Conservation (phyloP, 2,329 filamentous ascomycete genomes). For the Plenodomus biglobosus region DNA sequence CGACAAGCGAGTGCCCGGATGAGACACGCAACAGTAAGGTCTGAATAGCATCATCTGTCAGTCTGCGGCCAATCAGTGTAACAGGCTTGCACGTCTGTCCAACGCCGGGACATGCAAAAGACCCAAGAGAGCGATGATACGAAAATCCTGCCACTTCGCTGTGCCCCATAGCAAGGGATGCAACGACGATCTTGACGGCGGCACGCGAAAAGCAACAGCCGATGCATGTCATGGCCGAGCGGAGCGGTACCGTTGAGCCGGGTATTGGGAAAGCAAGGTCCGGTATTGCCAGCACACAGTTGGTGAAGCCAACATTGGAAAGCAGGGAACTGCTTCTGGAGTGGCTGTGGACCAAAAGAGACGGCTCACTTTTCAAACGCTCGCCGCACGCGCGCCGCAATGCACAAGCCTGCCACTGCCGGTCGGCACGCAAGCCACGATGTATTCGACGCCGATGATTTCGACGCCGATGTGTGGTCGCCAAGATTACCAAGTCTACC, state of each 20-base stretch:
- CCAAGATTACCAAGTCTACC: neutral
- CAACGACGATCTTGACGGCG: constrained; percentile 19
- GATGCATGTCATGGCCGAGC: constrained; percentile 6
- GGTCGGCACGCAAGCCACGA: neutral
- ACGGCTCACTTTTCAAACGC: neutral
- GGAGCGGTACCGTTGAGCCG: constrained; percentile 16
- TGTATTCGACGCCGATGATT: neutral
- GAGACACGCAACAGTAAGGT: neutral
- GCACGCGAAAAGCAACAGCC: constrained; percentile 12
- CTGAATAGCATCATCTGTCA: constrained; percentile 19
- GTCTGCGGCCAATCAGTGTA: constrained; percentile 14
- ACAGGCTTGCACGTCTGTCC: constrained; percentile 6
- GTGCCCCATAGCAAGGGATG: constrained; percentile 7
- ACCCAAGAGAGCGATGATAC: constrained; percentile 7
- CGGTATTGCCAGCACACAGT: neutral
- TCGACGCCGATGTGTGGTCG: neutral
- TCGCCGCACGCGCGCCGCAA: neutral
- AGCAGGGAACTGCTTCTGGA: neutral
- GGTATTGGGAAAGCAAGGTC: neutral
- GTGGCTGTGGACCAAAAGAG: neutral
- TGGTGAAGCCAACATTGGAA: neutral
- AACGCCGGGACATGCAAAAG: neutral
- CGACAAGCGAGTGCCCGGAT: constrained; percentile 4
- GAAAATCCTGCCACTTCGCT: constrained; percentile 15
- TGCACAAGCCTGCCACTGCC: neutral